These are phyloP conservation scores for Tritrichomonas musculus DNA, from an alignment of 208 protist species.

Conservation along the genomic window DNA sequence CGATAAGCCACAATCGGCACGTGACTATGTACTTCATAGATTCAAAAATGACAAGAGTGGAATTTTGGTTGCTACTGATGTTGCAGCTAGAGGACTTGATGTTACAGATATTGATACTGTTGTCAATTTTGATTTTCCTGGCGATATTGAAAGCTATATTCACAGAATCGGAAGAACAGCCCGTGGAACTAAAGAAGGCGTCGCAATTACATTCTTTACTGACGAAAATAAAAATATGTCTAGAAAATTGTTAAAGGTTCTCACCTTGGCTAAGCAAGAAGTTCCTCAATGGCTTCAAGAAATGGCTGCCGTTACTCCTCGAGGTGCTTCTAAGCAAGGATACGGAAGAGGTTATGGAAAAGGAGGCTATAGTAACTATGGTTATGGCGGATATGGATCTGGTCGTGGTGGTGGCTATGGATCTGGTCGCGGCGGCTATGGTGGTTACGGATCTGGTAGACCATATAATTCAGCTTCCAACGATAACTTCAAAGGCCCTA, in stretches of 20 bases:
- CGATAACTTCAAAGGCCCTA: too few relatives aligned
- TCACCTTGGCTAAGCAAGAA: neutral
- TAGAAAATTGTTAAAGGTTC: neutral
- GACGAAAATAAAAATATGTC: neutral
- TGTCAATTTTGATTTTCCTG: slow-evolving; percentile 60
- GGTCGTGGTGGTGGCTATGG: neutral
- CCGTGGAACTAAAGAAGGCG: slow-evolving; percentile 50
- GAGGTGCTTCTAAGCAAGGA: neutral
- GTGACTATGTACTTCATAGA: slow-evolving; percentile 61
- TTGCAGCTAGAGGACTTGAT: slow-evolving; percentile 55
- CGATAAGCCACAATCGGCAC: slow-evolving; percentile 71
- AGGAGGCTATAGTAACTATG: neutral
- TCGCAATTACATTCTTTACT: slow-evolving; percentile 53
- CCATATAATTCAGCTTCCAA: too few relatives aligned
- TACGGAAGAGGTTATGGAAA: neutral
- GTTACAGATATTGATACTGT: slow-evolving; percentile 56
- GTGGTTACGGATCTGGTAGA: neutral
- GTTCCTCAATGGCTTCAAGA: neutral
- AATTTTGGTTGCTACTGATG: slow-evolving; percentile 54
- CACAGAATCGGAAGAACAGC: slow-evolving; percentile 53
- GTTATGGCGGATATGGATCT: neutral
- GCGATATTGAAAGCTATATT: slow-evolving; percentile 50
- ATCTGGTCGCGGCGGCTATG: neutral
- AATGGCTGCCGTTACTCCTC: neutral
- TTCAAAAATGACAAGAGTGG: slow-evolving; percentile 28